Base-by-base conservation (phyloP, 2,329 filamentous ascomycete species). In the Fusarium nurragi region DNA sequence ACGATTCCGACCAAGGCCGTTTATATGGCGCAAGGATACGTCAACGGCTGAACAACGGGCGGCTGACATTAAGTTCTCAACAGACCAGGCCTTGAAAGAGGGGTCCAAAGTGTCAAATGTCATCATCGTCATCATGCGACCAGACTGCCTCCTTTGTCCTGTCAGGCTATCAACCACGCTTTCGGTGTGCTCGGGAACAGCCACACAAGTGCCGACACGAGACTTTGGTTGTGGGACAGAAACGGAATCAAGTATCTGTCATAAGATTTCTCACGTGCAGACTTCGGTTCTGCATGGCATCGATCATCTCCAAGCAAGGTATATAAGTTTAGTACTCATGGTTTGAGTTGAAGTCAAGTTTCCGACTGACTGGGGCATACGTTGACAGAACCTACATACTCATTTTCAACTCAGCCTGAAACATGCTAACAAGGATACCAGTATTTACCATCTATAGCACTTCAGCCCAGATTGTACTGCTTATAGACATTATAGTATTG, bases 111-210 rank as follows among this genome's bases (percentile, higher is more conserved):
- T 58, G 61, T 62, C 67, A 56, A 65, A 40, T 57, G 57, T 62
- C 65, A 70, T 70, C 67, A 60, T 67, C 58, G 51, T 70, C 64
- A 63, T 69, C 60, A 65, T 64, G 54, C 54, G 43, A 58, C 54
- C 50, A 47, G 19, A 39, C 32, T 45, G 38, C 52, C 57, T 50
- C 36, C 43, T 57, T 61, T 43, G 40, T 50, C 37, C 48, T 49
- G 32, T 51, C 46, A 59, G 45, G 26, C 26, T 44, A n/a, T 25
- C 25, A 44, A 25, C 36, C 34, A 26, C 34, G 19, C 22, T 61
- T 23, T 44, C 47, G 48, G 47, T 50, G 44, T 49, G 63, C 44
- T 58, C 21, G 37, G 32, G 40, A 55, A 41, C 48, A 60, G 53
- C 49, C 63, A 66, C 58, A 67, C 41, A 64, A 67, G 58, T 67